Evolutionary conservation across 805 yeast species (phyloP).

Genomic region (Jamesozyma spencerorum): DNA sequence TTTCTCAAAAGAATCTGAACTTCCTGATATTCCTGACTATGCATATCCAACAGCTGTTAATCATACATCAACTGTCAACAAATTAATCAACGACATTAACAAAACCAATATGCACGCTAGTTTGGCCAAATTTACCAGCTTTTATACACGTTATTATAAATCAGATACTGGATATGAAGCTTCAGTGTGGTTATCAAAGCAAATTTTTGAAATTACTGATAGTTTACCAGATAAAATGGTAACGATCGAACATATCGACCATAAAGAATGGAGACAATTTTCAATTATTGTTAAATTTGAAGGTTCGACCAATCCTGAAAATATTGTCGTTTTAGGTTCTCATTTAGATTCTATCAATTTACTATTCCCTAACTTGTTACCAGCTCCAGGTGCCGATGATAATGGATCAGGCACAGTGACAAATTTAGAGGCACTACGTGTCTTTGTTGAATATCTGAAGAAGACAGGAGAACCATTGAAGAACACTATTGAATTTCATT

Average conservation of each 20-base stretch:
- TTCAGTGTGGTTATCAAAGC: conserved; percentile 57
- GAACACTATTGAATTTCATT: conserved; percentile 84
- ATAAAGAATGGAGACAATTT: conserved; percentile 67
- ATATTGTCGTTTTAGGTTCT: conserved; percentile 68
- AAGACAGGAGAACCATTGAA: conserved; percentile 38
- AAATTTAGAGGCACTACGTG: conserved; percentile 62
- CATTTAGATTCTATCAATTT: conserved; percentile 83
- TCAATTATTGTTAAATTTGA: conserved; percentile 60
- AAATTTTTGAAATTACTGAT: conserved; percentile 30
- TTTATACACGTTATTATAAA: conserved; percentile 69
- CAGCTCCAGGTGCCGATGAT: conserved; percentile 94
- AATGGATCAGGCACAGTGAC: conserved; percentile 85
- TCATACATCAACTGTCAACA: conserved; percentile 33
- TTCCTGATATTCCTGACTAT: conserved; percentile 24
- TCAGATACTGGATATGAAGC: conserved; percentile 61
- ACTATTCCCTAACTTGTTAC: conserved; percentile 53
- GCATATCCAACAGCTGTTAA: conserved; percentile 43
- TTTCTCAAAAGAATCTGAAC: conserved; percentile 11
- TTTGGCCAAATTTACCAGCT: conserved; percentile 56
- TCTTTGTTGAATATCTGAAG: conserved; percentile 35
- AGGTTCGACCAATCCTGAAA: conserved; percentile 36
- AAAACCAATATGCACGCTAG: conserved; percentile 39
- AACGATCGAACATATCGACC: conserved; percentile 45
- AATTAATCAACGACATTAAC: conserved; percentile 38
- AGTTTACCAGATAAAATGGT: conserved; percentile 26